phyloP scores from a whole-genome alignment of 1,284 basidiomycete species.

The Cutaneotrichosporon cavernicola region DNA sequence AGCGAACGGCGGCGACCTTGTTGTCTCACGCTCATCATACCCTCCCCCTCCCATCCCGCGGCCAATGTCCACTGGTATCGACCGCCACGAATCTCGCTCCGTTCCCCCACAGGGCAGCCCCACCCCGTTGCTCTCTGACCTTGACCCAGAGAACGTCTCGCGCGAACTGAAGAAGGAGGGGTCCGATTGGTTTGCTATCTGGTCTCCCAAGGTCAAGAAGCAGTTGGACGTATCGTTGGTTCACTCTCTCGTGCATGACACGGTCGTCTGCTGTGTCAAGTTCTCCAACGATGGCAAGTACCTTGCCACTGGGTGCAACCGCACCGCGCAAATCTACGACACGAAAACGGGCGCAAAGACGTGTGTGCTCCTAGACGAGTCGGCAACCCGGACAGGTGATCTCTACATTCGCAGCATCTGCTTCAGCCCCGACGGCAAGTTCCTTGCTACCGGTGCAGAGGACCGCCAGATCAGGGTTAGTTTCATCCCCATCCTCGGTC shows the following conservation, averaged over 20 bases:
- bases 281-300: conserved; percentile 86
- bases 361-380: conserved; percentile 69
- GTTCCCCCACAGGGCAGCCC: conserved; percentile 26
- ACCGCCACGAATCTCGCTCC: conserved; percentile 39
- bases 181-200: conserved; percentile 91
- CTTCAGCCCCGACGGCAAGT: conserved; percentile 78
- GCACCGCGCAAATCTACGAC: conserved; percentile 85
- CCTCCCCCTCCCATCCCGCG: conserved; percentile 30
- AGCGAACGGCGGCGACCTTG: conserved; percentile 38
- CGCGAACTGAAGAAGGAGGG: conserved; percentile 71
- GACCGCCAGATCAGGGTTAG: conserved; percentile 76
- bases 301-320: conserved; percentile 87
- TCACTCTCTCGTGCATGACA: conserved; percentile 90
- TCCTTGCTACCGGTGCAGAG: conserved; percentile 77
- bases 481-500: neutral
- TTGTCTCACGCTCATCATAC: conserved; percentile 23
- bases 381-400: conserved; percentile 65
- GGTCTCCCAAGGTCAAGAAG: conserved; percentile 79
- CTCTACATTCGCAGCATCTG: conserved; percentile 80
- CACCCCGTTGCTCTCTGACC: conserved; percentile 52
- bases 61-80: conserved; percentile 41
- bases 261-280: conserved; percentile 89
- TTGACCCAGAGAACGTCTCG: conserved; percentile 58
- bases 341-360: conserved; percentile 78
- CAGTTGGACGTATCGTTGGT: conserved; percentile 82